phyloP scores from a whole-genome alignment of 2,329 filamentous ascomycete species.

The Xylaria sp. region DNA sequence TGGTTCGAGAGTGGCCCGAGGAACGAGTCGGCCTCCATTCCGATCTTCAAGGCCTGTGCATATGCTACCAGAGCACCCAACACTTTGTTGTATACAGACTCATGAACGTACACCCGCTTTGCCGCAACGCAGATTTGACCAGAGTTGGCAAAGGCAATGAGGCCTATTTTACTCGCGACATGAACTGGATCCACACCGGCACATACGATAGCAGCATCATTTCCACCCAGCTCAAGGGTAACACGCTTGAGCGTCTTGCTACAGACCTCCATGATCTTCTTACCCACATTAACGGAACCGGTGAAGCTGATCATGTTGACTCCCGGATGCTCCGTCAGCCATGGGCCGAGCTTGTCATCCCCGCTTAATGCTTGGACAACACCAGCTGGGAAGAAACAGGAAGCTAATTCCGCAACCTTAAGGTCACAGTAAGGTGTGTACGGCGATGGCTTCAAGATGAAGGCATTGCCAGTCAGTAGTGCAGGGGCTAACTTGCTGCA shows the following conservation, averaged over 20 bases:
- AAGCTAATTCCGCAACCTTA: slow-evolving; percentile 68
- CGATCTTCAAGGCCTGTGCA: background rate
- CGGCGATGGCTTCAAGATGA: slow-evolving; percentile 68
- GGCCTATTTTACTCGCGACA: background rate
- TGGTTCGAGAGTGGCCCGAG: slow-evolving; percentile 40
- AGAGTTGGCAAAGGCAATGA: slow-evolving; percentile 45
- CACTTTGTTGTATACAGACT: background rate
- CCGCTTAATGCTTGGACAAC: slow-evolving; percentile 1
- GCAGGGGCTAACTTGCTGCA: slow-evolving; percentile 66
- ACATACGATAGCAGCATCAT: slow-evolving; percentile 15
- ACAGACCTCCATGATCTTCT: slow-evolving; percentile 58
- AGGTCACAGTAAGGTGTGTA: slow-evolving; percentile 60
- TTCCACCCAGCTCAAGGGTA: slow-evolving; percentile 16
- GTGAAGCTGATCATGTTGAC: background rate
- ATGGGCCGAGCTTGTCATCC: background rate
- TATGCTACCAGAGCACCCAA: background rate
- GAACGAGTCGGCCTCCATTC: background rate
- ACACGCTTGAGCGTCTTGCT: slow-evolving; percentile 3
- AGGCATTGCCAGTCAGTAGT: slow-evolving; percentile 64
- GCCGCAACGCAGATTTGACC: slow-evolving; percentile 14
- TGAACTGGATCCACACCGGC: slow-evolving; percentile 27
- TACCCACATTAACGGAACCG: background rate
- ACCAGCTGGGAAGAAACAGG: slow-evolving; percentile 58
- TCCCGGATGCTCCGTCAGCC: background rate
- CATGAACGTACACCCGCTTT: slow-evolving; percentile 11